phyloP scores from a whole-genome alignment of 2,329 filamentous ascomycete genomes.

The Aureobasidium musti region DNA sequence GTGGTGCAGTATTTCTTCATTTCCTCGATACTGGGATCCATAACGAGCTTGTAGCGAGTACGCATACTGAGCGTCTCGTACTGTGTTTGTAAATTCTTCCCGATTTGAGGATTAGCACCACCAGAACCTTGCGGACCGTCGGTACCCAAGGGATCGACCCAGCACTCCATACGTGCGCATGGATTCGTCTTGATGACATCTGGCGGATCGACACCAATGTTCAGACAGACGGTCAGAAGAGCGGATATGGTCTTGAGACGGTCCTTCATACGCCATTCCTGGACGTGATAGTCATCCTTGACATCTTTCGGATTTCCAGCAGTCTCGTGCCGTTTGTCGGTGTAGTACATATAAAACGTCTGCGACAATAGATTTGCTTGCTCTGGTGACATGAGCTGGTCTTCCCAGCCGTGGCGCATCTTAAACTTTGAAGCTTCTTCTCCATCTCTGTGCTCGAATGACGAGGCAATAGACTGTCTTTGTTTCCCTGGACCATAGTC shows the following conservation, averaged over 20 bases:
- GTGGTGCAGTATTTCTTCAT: constrained; percentile 95
- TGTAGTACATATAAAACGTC: constrained; percentile 99
- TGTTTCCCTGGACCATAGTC: constrained; percentile 51
- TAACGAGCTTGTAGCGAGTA: constrained; percentile 95
- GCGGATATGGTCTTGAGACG: constrained; percentile 95
- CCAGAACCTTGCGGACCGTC: constrained; percentile 62
- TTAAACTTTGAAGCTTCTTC: constrained; percentile 42
- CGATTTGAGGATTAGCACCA: constrained; percentile 73
- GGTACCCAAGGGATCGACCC: constrained; percentile 85
- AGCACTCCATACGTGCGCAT: constrained; percentile 91
- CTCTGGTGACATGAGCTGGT: constrained; percentile 87
- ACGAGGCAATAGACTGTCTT: constrained; percentile 12
- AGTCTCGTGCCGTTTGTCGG: constrained; percentile 95
- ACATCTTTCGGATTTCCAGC: constrained; percentile 75
- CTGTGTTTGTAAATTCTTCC: constrained; percentile 91
- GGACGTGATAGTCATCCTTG: constrained; percentile 51
- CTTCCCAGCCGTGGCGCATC: constrained; percentile 85
- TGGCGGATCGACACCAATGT: constrained; percentile 95
- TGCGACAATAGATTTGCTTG: constrained; percentile 82
- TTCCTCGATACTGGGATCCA: constrained; percentile 96
- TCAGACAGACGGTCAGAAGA: constrained; percentile 89
- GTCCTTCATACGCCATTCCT: constrained; percentile 98
- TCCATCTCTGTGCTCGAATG: constrained; percentile 39
- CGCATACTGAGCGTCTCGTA: constrained; percentile 94
- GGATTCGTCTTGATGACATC: constrained; percentile 96